phyloP scores from a whole-genome alignment of 257 asterid species.

The Orobanche coerulescens region DNA sequence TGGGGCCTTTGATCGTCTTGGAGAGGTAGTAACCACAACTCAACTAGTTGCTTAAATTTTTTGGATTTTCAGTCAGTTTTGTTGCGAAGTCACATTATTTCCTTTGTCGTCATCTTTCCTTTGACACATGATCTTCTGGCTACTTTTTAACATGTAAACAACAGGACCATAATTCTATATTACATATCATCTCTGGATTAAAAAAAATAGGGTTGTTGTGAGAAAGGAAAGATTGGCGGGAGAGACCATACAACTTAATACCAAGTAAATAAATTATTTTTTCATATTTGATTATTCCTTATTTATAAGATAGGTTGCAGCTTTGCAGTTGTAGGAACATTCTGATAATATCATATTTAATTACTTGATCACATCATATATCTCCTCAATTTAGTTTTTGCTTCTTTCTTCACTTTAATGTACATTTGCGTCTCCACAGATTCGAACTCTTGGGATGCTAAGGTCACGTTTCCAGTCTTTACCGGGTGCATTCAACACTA shows the following conservation, averaged over 20 bases:
- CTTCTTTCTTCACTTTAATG: constrained; percentile 15
- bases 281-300: not conserved
- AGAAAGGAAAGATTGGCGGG: not conserved
- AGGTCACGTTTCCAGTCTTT: constrained; percentile 92
- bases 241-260: too few species aligned
- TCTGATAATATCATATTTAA: not conserved
- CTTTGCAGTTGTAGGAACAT: constrained; percentile 13
- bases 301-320: not conserved
- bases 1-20: constrained; percentile 95
- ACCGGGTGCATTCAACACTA: constrained; percentile 91
- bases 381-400: constrained; percentile 3
- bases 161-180: not conserved
- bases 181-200: constrained; percentile 1
- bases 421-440: constrained; percentile 40
- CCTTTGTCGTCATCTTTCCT: not conserved
- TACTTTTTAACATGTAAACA: not conserved
- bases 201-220: not conserved
- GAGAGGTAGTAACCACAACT: constrained; percentile 54
- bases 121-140: not conserved
- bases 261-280: too few species aligned
- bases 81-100: not conserved
- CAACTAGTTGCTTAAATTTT: not conserved
- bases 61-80: not conserved
- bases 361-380: constrained; percentile 3
- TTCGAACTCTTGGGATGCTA: constrained; percentile 91